These are phyloP conservation scores for Lichtheimia hyalospora DNA, from an alignment of 371 early-diverging fungal genomes.

Conservation along the genomic window DNA sequence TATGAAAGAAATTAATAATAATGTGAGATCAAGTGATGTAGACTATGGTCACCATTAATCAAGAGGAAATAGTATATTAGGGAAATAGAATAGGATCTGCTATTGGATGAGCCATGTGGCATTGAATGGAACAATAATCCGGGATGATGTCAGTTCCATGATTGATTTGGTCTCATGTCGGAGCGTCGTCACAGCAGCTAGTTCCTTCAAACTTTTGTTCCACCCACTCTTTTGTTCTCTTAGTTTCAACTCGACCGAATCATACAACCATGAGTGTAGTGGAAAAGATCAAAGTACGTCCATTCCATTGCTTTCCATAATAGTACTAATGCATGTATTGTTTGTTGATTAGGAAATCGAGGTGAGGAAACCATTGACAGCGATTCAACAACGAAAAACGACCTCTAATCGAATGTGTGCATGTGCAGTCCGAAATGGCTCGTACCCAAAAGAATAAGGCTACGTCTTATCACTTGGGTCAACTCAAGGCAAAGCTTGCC, in stretches of 20 bases:
- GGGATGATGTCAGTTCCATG: too few species aligned
- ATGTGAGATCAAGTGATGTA: too few species aligned
- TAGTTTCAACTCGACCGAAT: not conserved
- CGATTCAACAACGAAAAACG: not conserved
- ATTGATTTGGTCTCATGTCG: too few species aligned
- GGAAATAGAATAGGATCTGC: too few species aligned
- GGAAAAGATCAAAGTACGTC: slow-evolving; percentile 7
- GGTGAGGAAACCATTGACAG: not conserved
- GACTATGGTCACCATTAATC: too few species aligned
- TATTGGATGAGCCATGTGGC: too few species aligned
- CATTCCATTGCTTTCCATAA: not conserved
- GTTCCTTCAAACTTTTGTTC: too few species aligned
- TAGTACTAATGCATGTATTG: not conserved
- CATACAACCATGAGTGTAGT: slow-evolving; percentile 8
- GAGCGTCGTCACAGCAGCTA: too few species aligned
- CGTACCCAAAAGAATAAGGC: slow-evolving; percentile 85
- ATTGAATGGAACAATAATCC: too few species aligned
- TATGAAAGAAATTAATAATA: too few species aligned
- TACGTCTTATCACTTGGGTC: slow-evolving; percentile 98
- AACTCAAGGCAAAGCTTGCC: slow-evolving; percentile 98
- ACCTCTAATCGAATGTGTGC: not conserved
- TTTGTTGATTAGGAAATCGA: slow-evolving; percentile 8
- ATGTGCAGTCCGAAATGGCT: slow-evolving; percentile 62
- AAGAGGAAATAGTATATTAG: too few species aligned
- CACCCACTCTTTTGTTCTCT: too few species aligned